Base-by-base conservation (phyloP, 345 rosid species). In the Euphorbia lathyris region DNA sequence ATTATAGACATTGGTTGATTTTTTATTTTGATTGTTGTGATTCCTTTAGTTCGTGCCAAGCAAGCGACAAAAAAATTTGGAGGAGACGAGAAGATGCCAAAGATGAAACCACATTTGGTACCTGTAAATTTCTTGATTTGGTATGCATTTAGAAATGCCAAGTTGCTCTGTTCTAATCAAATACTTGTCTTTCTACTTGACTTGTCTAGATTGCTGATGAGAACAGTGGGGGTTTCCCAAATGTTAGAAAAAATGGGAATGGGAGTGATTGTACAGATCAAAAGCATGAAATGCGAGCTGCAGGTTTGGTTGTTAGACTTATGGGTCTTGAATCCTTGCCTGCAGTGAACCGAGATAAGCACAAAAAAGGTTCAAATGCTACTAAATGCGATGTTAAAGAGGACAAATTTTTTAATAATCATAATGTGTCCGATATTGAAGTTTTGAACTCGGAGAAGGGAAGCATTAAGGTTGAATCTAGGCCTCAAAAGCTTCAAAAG, bases 301-400 rank as follows among this genome's bases (percentile, higher is more conserved):
- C 97, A 1, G 73, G 96, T 74, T 79, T 95, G 80, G 97, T 95
- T 67, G 99, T 97, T 47, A 88, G 91, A 87, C 83, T 95, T 32
- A 95, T 95, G 99, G 99, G 99, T 9, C 96, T 95, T 68, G 98
- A 94, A 34, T 87, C 96, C 42, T 73, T 91, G 78, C 98, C 98
- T 0, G 74, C 89, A 34, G 79, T 55, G 29, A 76, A 71, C 10
- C 76, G 79, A 77, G 91, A 91, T 57, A 88, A 88, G 80, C 82
- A 77, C 23, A 87, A 81, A 77, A 86, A 86, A 66, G 62, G 74
- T 65, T 74, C 67, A 1, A 26, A 75, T 43, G n/a, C 76, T 43
- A 82, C 66, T 73, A 58, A 66, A 58, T 55, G 65, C 65, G 76
- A 75, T 60, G 78, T 38, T 64, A 81, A 68, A n/a, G 75, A 73